phyloP scores from a whole-genome alignment of 208 protist species.

The Crithidia acanthocephali region DNA sequence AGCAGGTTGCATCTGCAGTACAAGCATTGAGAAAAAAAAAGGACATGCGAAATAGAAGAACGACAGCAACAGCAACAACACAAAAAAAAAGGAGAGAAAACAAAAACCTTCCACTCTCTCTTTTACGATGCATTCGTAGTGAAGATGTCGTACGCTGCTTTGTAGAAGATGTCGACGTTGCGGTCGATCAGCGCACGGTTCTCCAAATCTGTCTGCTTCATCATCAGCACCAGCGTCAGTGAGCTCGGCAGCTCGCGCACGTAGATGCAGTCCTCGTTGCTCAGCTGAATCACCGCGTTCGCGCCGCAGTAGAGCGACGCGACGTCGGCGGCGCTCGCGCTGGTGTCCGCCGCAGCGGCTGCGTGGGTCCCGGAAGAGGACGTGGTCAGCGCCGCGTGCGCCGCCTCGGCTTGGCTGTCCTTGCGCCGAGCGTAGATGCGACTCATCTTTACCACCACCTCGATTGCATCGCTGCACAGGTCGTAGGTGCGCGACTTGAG shows the following conservation, averaged over 20 bases:
- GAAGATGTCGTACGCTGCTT: conserved; percentile 75
- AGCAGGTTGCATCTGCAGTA: not conserved
- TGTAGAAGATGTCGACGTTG: conserved; percentile 89
- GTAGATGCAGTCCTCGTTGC: conserved; percentile 82
- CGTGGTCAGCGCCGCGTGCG: conserved; percentile 1
- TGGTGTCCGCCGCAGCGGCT: not conserved
- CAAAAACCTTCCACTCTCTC: no score
- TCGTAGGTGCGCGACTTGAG: conserved; percentile 84
- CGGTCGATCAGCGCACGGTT: conserved; percentile 80
- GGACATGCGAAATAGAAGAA: not conserved
- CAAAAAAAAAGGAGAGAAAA: conserved; percentile 12
- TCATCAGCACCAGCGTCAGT: conserved; percentile 87
- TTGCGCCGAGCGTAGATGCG: conserved; percentile 52
- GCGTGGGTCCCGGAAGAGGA: conserved; percentile 5
- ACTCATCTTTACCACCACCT: conserved; percentile 80
- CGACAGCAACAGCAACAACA: conserved; percentile 12
- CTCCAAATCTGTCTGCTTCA: conserved; percentile 72
- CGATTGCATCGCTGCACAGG: conserved; percentile 88
- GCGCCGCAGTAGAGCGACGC: conserved; percentile 34
- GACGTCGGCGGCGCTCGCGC: conserved; percentile 5
- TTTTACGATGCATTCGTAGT: conserved; percentile 31
- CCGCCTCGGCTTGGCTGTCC: not conserved
- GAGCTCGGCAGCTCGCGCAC: conserved; percentile 85
- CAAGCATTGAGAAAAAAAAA: conserved; percentile 5
- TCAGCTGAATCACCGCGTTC: conserved; percentile 39